Conservation (phyloP, 768 basidiomycete genomes). For the Gautieria morchelliformis region DNA sequence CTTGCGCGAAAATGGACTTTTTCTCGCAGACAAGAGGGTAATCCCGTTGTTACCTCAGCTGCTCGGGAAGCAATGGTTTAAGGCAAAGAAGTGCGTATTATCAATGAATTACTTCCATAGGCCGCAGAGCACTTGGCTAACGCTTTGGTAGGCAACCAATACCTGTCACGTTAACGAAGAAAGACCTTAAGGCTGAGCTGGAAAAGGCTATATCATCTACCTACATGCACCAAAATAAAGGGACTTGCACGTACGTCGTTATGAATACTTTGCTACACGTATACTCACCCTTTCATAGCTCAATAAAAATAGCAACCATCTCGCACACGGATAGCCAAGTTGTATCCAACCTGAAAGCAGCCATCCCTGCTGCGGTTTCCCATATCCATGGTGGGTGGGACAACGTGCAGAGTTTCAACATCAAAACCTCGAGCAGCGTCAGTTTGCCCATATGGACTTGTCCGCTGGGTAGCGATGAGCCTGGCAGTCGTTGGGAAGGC, state of each 20-base stretch:
- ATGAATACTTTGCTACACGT: neutral
- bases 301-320: constrained; percentile 73
- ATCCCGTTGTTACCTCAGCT: constrained; percentile 80
- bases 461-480: constrained; percentile 46
- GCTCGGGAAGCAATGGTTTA: constrained; percentile 84
- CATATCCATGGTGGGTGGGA: constrained; percentile 78
- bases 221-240: constrained; percentile 91
- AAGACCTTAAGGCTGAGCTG: constrained; percentile 86
- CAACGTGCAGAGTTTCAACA: constrained; percentile 78
- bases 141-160: constrained; percentile 69
- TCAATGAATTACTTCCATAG: neutral
- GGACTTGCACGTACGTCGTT: constrained; percentile 76
- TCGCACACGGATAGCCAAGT: constrained; percentile 68
- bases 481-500: constrained; percentile 52
- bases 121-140: constrained; percentile 8
- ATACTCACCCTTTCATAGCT: constrained; percentile 32
- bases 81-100: constrained; percentile 81
- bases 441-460: constrained; percentile 90
- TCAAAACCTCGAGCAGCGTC: constrained; percentile 81
- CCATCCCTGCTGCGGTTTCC: constrained; percentile 65
- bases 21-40: constrained; percentile 88
- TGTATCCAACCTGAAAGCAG: constrained; percentile 65
- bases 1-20: constrained; percentile 82
- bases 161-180: constrained; percentile 80
- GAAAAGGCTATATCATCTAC: constrained; percentile 90